Evolutionary conservation across 1,284 basidiomycete genomes (phyloP), one percentile per base, ranked within the genome.

Genomic region (Melampsora americana): DNA sequence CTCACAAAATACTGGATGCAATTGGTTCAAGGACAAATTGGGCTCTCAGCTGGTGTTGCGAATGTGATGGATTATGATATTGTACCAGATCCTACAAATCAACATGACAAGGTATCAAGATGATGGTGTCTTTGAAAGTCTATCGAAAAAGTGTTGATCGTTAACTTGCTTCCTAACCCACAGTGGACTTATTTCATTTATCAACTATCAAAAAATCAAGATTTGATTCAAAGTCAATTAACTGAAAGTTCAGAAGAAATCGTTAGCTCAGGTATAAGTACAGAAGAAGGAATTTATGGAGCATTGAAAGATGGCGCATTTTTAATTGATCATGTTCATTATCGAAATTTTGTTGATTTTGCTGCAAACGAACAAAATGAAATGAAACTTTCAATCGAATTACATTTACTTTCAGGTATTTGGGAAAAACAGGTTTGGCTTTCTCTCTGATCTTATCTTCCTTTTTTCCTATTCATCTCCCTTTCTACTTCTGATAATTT

Each of bases 321-420:
- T 23, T 62, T 73, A 9, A 59, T 73, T 32, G 70, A 73, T 44
- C 70, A 73, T 42, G 46, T 65, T n/a, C 42, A 65, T 56, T 53
- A 32, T 16, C 42, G 61, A 42, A 65, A 23, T 32, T 62, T 66
- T 16, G 32, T 48, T 20, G 65, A 66, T 42, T 48, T 66, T 39
- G 70, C 70, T 6, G 60, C 70, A 1, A 35, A 50, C 35, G 61
- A 65, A 35, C 70, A 73, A 42, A 53, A 60, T 53, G 70, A 73
- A 26, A 73, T 73, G 70, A 73, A 66, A 66, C n/a, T 73, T 50
- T 73, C 70, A n/a, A 73, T 73, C 53, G 46, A 73, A 59, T 66
- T 73, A 26, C 44, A 73, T 66, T 53, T 73, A 28, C 30, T 73
- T 28, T 56, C 70, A 20, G 59, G 61, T 53, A 73, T 73, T 73